Conservation (phyloP, 768 basidiomycete genomes). For the Amanita molliuscula region DNA sequence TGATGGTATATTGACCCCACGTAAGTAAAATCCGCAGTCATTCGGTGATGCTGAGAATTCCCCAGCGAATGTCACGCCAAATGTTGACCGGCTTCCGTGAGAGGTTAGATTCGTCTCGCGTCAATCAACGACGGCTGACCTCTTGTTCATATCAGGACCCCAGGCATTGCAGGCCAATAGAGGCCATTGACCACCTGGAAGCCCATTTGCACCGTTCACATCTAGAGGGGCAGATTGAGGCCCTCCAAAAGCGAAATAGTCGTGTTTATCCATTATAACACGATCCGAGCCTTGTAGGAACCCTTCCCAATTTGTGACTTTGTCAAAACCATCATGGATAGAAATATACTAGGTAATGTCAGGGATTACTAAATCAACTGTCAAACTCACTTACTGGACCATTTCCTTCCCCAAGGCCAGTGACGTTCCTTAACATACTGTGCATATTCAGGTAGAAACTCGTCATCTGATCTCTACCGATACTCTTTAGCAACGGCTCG, state of each 20-base stretch:
- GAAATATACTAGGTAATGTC: slow-evolving; percentile 36
- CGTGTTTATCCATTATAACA: slow-evolving; percentile 57
- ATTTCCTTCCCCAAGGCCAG: slow-evolving; percentile 64
- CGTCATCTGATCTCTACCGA: slow-evolving; percentile 43
- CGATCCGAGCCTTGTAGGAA: slow-evolving; percentile 50
- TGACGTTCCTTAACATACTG: slow-evolving; percentile 54
- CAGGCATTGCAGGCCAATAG: slow-evolving; percentile 44
- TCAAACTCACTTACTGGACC: slow-evolving; percentile 25
- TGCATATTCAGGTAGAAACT: slow-evolving; percentile 53
- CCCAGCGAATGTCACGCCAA: slow-evolving; percentile 66
- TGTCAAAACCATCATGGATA: slow-evolving; percentile 37
- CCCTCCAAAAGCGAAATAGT: slow-evolving; percentile 52
- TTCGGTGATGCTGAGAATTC: slow-evolving; percentile 69
- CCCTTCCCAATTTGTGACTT: slow-evolving; percentile 29
- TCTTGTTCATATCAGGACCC: slow-evolving; percentile 45
- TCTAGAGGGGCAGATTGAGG: slow-evolving; percentile 23
- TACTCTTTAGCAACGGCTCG: slow-evolving; percentile 39
- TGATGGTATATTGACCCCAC: slow-evolving; percentile 25
- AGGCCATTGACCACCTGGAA: slow-evolving; percentile 36
- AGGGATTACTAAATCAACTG: background rate
- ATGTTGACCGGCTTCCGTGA: slow-evolving; percentile 25
- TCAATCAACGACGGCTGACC: slow-evolving; percentile 16
- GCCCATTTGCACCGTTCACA: slow-evolving; percentile 18
- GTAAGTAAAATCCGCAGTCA: slow-evolving; percentile 38
- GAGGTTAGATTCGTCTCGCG: slow-evolving; percentile 11